These are phyloP conservation scores for Fusarium brevicatenulatum DNA, from an alignment of 2,329 filamentous ascomycete genomes.

Conservation along the genomic window DNA sequence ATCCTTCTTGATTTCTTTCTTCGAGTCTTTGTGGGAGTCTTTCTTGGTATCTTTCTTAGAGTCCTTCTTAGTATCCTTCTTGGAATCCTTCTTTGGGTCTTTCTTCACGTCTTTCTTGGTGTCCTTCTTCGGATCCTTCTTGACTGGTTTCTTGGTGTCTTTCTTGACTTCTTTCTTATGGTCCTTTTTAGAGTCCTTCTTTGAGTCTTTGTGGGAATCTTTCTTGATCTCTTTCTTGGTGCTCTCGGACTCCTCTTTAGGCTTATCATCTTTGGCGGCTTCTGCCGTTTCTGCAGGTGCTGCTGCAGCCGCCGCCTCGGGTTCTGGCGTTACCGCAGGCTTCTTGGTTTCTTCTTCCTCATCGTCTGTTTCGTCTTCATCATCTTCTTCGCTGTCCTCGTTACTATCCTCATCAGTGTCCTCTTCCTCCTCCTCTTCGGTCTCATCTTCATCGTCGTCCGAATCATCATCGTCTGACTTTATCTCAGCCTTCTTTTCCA, in stretches of 20 bases:
- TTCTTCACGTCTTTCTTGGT: constrained; percentile 10
- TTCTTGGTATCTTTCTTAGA: not conserved
- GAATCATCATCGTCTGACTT: constrained; percentile 40
- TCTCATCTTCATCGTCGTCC: constrained; percentile 10
- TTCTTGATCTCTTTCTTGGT: not conserved
- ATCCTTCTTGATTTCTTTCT: constrained; percentile 12
- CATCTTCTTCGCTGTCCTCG: constrained; percentile 16
- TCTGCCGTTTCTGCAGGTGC: not conserved
- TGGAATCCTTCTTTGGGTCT: not conserved
- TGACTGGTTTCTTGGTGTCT: not conserved
- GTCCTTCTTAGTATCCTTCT: not conserved
- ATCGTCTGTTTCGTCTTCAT: constrained; percentile 26
- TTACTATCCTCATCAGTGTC: constrained; percentile 36
- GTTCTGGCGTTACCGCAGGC: not conserved
- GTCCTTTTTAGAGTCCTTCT: constrained; percentile 14
- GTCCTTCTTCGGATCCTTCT: not conserved
- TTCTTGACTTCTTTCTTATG: not conserved
- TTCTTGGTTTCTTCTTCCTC: constrained; percentile 32
- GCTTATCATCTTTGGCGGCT: constrained; percentile 16
- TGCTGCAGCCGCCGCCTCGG: not conserved
- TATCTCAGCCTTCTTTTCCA: constrained; percentile 49
- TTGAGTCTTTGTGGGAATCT: constrained; percentile 12
- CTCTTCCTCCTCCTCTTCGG: constrained; percentile 32
- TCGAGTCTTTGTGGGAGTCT: not conserved
- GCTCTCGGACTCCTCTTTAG: constrained; percentile 6